These are phyloP conservation scores for Yarrowia deformans DNA, from an alignment of 805 yeast genomes.

Conservation along the genomic window DNA sequence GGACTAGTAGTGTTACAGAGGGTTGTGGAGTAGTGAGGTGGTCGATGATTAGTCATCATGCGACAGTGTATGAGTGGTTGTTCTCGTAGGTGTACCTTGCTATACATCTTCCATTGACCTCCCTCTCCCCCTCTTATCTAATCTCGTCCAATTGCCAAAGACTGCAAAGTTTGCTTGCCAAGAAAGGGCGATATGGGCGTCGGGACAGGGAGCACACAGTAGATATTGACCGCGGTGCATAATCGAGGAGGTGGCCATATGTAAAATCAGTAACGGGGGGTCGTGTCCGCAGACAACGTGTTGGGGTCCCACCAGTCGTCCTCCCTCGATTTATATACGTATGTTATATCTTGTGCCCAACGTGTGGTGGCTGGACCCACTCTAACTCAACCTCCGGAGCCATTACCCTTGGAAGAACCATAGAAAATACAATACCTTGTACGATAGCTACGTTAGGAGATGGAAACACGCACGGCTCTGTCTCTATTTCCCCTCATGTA, in stretches of 20 bases:
- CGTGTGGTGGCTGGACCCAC: conserved; percentile 17
- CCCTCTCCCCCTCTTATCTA: not conserved
- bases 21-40: too few relatives aligned
- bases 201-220: not conserved
- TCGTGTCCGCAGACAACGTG: not conserved
- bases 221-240: conserved; percentile 13
- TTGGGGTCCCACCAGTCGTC: not conserved
- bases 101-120: too few relatives aligned
- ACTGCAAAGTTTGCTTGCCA: conserved; percentile 30
- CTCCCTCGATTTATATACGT: too few relatives aligned
- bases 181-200: conserved; percentile 9
- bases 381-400: not conserved
- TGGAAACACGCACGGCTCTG: not conserved
- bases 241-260: not conserved
- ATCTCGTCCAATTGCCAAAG: conserved; percentile 27
- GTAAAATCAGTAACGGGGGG: conserved; percentile 1
- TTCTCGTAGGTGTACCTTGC: too few relatives aligned
- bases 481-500: not conserved
- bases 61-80: too few relatives aligned
- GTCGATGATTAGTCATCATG: too few relatives aligned
- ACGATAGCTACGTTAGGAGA: not conserved
- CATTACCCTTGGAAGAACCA: not conserved
- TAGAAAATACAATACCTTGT: too few relatives aligned
- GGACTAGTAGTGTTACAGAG: too few relatives aligned
- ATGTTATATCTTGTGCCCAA: not conserved